Base-by-base conservation (phyloP, 2,329 filamentous ascomycete species). In the Sarocladium strictum region DNA sequence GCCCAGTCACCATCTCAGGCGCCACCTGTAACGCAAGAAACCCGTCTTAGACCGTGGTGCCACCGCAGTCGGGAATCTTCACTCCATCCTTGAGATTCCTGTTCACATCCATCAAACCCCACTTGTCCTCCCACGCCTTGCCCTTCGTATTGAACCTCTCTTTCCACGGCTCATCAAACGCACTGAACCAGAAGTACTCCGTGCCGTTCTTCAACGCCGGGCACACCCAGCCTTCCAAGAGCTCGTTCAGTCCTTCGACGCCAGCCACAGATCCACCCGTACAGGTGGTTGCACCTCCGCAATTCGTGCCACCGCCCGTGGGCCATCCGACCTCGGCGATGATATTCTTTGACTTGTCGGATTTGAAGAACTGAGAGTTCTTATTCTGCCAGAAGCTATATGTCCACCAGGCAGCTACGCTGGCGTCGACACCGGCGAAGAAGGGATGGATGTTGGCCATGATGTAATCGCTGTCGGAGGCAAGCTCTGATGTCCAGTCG, bases 401-500 rank as follows among this genome's bases (percentile, higher is more conserved):
- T 0, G 93, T 96, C 93, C 93, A 97, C 7, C 67, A 72, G 0
- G 91, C 86, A 0, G 90, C 90, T 1, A 79, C 67, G 2, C 81
- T 74, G 2, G 84, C 86, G 0, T 79, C 74, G 12, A 90, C 83
- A 47, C 93, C 93, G 0, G 86, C 88, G 66, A 97, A 97, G 78
- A 97, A 97, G 0, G 94, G 93, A 67, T 97, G 94, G 54, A 97
- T 89, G 66, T 97, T 97, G 61, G 90, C 87, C 92, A 97, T 97
- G 70, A 97, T 85, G 63, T 89, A 85, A 69, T 97, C 92, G 40
- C 90, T 88, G 53, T 83, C 77, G 3, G 72, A 62, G 0, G 87
- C 88, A 17, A 97, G 80, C 2, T 77, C 75, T 0, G 77, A 64
- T 2, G 84, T 86, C 93, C 93, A 97, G 63, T 93, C 87, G 63